These are phyloP conservation scores for Garcileccinum viscosum DNA, from an alignment of 1,284 basidiomycete species.

Conservation along the genomic window DNA sequence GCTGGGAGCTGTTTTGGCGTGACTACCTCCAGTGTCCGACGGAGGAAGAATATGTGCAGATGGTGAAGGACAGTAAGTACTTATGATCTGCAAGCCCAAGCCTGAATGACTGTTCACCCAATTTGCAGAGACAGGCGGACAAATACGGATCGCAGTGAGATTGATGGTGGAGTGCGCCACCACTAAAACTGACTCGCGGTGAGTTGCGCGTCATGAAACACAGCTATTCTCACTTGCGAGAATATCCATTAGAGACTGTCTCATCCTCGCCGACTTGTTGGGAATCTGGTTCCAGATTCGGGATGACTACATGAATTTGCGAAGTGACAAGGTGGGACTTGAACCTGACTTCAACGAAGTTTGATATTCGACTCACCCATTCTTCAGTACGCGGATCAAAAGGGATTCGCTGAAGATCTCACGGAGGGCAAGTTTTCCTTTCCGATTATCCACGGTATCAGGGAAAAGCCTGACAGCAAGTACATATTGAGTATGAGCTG, in stretches of 20 bases:
- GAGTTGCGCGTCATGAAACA: neutral
- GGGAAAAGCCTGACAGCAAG: neutral
- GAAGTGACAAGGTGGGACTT: neutral
- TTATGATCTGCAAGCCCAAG: neutral
- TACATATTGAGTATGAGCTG: neutral
- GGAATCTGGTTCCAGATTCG: conserved; percentile 1
- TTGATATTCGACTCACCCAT: neutral
- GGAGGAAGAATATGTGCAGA: neutral
- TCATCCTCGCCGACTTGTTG: neutral
- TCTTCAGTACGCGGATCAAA: neutral
- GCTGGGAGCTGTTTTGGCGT: neutral
- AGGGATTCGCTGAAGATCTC: neutral
- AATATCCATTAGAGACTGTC: neutral
- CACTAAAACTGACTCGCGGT: neutral
- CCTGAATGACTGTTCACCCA: neutral
- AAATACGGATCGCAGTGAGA: neutral
- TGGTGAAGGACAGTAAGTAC: neutral
- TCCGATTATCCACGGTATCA: neutral
- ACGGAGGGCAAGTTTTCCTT: neutral
- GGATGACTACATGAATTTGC: neutral
- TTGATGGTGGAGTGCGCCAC: conserved; percentile 1
- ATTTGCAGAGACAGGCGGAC: neutral
- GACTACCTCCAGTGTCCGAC: neutral
- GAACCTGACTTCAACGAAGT: neutral
- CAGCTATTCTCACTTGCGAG: neutral